phyloP scores from a whole-genome alignment of 306 rosid genomes.

The Amphicarpaea edgeworthii region DNA sequence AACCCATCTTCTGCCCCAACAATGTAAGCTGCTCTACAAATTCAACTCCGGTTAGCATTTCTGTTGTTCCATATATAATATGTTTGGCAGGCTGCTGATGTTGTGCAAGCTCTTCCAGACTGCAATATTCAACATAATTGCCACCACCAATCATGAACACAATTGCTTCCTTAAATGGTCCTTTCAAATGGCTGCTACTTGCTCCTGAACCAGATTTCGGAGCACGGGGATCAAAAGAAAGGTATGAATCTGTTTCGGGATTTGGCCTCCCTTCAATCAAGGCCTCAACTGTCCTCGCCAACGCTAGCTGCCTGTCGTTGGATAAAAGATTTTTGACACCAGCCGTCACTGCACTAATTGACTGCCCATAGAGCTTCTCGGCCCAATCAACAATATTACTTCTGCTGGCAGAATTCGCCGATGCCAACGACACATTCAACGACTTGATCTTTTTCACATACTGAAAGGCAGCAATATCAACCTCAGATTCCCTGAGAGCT shows the following conservation, averaged over 20 bases:
- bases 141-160: conserved; percentile 99
- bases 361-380: conserved; percentile 93
- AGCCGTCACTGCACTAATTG: conserved; percentile 93
- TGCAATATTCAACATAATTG: conserved; percentile 88
- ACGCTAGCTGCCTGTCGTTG: conserved; percentile 87
- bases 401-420: conserved; percentile 88
- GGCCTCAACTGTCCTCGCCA: conserved; percentile 94
- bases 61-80: conserved; percentile 89
- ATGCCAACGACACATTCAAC: conserved; percentile 79
- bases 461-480: conserved; percentile 90
- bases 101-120: conserved; percentile 84
- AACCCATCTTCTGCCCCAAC: conserved; percentile 95
- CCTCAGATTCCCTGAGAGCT: conserved; percentile 82
- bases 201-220: conserved; percentile 83
- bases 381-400: conserved; percentile 99
- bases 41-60: conserved; percentile 89
- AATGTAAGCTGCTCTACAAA: conserved; percentile 88
- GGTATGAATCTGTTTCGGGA: conserved; percentile 87
- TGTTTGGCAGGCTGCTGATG: conserved; percentile 89
- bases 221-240: conserved; percentile 89
- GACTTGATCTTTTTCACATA: conserved; percentile 95
- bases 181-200: conserved; percentile 77
- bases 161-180: conserved; percentile 94
- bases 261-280: conserved; percentile 94
- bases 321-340: conserved; percentile 94